Evolutionary conservation across 768 basidiomycete genomes (phyloP), one percentile per base, ranked within the genome.

Genomic region (Cantharellus cinnabarinus): DNA sequence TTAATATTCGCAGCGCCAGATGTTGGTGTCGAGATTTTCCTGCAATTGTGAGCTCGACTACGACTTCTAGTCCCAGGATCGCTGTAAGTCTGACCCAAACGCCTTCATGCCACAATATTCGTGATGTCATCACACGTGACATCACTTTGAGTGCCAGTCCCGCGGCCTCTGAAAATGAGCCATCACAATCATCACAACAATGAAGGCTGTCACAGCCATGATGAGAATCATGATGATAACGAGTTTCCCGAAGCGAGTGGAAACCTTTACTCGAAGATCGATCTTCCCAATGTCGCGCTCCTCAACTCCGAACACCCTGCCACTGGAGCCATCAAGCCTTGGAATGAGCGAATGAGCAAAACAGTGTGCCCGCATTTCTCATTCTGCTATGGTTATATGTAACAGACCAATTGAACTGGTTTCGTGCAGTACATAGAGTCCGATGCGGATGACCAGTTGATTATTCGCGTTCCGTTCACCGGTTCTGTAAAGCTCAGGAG

Each of bases 401-500:
- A 58, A 34, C 41, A 37, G 52, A 7, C 52, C 38, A 7, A 54
- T 37, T 54, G 10, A 54, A 7, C 52, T 37, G 14, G 7, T 7
- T 7, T 54, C 7, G 38, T 10, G 4, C 63, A 95, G 90, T 86
- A 71, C 62, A 68, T 91, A 60, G 85, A 90, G 69, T 90, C 88
- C 15, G 91, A 95, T 63, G 84, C 85, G 41, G 91, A 94, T 69
- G 90, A 93, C 66, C 85, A 89, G 69, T 69, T 95, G 58, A 71
- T 70, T 67, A 70, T 90, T 57, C 84, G 83, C 55, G 68, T 95
- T 37, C 90, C 91, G 1, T 94, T 95, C 69, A 89, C 83, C 0
- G 83, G 85, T 4, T 82, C 85, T 14, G 85, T 94, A 52, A 88
- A 85, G 64, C 77, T 94, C 50, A 81, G 85, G 34, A 79, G 85